Conservation (phyloP, 2,329 filamentous ascomycete genomes). For the Aspergillus quadricinctus region DNA sequence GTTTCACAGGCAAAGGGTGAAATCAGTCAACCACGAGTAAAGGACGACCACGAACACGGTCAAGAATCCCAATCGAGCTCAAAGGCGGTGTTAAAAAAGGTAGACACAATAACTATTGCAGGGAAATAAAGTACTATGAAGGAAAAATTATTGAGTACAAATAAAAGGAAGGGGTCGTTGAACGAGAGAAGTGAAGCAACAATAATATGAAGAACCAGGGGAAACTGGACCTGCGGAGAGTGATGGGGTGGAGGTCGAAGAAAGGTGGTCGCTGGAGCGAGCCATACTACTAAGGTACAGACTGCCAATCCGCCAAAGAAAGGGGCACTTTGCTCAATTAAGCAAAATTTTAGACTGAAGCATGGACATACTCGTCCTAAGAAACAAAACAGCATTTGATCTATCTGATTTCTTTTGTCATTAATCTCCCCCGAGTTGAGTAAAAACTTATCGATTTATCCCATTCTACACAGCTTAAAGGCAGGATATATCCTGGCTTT, state of each 20-base stretch:
- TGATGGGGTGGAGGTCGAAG: conserved; percentile 18
- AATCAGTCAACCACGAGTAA: conserved; percentile 7
- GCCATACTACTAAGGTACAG: not conserved
- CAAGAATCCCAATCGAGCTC: conserved; percentile 8
- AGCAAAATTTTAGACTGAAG: conserved; percentile 8
- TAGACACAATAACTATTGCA: conserved; percentile 1
- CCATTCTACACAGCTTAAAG: not conserved
- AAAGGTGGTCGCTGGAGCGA: conserved; percentile 15
- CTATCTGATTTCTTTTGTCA: not conserved
- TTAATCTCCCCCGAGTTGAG: not conserved
- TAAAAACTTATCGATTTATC: not conserved
- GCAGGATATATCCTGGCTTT: not conserved
- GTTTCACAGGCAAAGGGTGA: conserved; percentile 13
- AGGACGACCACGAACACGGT: conserved; percentile 3
- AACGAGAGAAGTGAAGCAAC: conserved; percentile 24
- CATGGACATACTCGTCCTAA: not conserved
- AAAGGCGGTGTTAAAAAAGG: conserved; percentile 6
- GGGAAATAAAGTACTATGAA: conserved; percentile 9
- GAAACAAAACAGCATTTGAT: not conserved
- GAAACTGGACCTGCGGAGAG: conserved; percentile 19
- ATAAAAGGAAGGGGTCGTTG: conserved; percentile 15
- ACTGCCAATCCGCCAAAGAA: conserved; percentile 28
- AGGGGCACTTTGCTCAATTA: conserved; percentile 18
- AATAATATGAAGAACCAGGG: conserved; percentile 14
- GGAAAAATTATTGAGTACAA: conserved; percentile 5